Conservation (phyloP, 345 rosid species). For the Pugionium cornutum region DNA sequence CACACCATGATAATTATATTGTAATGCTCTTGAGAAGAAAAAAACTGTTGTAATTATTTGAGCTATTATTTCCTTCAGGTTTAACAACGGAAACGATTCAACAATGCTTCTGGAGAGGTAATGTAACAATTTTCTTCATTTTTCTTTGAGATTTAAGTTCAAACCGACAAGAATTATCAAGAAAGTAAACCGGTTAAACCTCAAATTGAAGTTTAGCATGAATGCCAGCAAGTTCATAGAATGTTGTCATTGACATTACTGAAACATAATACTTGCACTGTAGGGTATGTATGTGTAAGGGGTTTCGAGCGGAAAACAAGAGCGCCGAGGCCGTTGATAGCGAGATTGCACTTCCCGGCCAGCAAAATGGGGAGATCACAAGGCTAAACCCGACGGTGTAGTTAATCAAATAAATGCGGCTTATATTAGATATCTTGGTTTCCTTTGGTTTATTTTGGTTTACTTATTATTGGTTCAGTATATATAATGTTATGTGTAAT, state of each 20-base stretch:
- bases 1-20: background rate
- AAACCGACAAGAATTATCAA: background rate
- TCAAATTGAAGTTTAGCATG: too few species aligned
- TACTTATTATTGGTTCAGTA: too few species aligned
- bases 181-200: background rate
- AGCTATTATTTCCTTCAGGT: constrained; percentile 50
- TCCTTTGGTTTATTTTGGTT: too few species aligned
- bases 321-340: constrained; percentile 76
- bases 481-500: too few species aligned
- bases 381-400: constrained; percentile 5
- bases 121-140: background rate
- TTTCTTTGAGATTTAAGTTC: background rate
- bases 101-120: constrained; percentile 97
- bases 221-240: constrained; percentile 1
- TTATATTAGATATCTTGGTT: too few species aligned
- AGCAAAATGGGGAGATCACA: constrained; percentile 52
- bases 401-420: background rate
- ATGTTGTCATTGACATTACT: too few species aligned
- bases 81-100: constrained; percentile 80
- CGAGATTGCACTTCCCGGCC: constrained; percentile 82
- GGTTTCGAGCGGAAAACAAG: constrained; percentile 72
- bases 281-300: constrained; percentile 92
- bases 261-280: constrained; percentile 12
- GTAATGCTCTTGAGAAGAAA: constrained; percentile 2
- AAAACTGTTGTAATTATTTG: background rate